Evolutionary conservation across 2,329 filamentous ascomycete genomes (phyloP).

Genomic region (Camptophora hylomeconis): DNA sequence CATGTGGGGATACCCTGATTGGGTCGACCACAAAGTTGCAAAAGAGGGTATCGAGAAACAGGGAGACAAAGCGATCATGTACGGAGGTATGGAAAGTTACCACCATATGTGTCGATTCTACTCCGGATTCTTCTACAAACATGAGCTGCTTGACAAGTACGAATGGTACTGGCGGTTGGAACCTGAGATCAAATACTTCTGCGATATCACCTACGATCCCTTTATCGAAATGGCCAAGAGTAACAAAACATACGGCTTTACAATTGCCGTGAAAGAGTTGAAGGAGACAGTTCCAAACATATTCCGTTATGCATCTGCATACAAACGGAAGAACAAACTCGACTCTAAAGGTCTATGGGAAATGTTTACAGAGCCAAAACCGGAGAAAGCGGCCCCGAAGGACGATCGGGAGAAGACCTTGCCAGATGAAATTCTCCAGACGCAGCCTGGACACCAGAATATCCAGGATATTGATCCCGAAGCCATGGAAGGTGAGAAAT

Average conservation of each 20-base stretch:
- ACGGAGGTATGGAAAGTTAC: conserved; percentile 96
- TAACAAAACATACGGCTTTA: conserved; percentile 98
- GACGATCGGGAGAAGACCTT: conserved; percentile 57
- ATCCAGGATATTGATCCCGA: conserved; percentile 79
- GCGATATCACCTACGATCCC: conserved; percentile 97
- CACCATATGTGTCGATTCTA: conserved; percentile 99
- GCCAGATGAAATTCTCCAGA: conserved; percentile 68
- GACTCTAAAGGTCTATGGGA: conserved; percentile 92
- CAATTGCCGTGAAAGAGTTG: conserved; percentile 95
- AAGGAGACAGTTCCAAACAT: conserved; percentile 97
- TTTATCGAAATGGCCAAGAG: conserved; percentile 87
- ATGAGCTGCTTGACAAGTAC: conserved; percentile 86
- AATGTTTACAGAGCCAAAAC: conserved; percentile 79
- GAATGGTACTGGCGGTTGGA: conserved; percentile 99
- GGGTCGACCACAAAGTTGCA: conserved; percentile 86
- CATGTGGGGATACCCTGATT: conserved; percentile 96
- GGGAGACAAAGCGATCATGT: conserved; percentile 96
- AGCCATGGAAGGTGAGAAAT: conserved; percentile 91
- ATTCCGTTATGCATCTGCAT: conserved; percentile 96
- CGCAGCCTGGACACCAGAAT: conserved; percentile 56
- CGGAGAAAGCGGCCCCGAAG: conserved; percentile 35
- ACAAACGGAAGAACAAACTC: conserved; percentile 83
- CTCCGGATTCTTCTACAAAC: conserved; percentile 98
- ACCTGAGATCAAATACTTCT: conserved; percentile 99
- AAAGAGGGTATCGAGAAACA: conserved; percentile 95